Percentiles rank a stretch among this genome's conserved stretches.
Conservation (phyloP, 495 filamentous ascomycete species). For the Viridothelium virens region DNA sequence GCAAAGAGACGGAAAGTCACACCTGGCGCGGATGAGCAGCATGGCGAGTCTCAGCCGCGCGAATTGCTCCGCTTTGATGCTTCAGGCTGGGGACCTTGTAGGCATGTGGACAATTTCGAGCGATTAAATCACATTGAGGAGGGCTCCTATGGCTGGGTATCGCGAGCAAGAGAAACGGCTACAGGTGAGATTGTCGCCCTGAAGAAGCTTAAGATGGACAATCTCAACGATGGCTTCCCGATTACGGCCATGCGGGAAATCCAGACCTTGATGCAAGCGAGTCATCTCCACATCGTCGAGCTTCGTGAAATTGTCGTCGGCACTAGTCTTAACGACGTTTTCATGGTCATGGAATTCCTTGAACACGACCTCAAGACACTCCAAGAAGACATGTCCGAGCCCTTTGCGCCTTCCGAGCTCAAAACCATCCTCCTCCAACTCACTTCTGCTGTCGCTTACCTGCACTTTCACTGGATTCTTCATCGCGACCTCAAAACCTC, state of each 20-base stretch:
- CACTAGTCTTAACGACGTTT: constrained; percentile 72
- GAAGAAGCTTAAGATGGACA: constrained; percentile 91
- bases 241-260: constrained; percentile 92
- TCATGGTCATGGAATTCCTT: constrained; percentile 94
- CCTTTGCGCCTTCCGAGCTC: constrained; percentile 85
- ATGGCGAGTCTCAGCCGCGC: constrained; percentile 19
- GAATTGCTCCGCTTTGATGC: constrained; percentile 64
- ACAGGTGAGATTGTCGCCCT: constrained; percentile 86
- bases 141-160: constrained; percentile 91
- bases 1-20: constrained; percentile 48
- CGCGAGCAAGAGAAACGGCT: constrained; percentile 66
- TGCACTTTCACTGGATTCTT: constrained; percentile 87
- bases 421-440: constrained; percentile 87
- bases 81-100: constrained; percentile 61
- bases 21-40: constrained; percentile 18
- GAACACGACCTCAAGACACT: constrained; percentile 96
- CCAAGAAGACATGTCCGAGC: constrained; percentile 86
- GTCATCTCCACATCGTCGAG: constrained; percentile 69
- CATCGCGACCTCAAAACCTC: constrained; percentile 96
- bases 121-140: constrained; percentile 95
- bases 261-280: constrained; percentile 53
- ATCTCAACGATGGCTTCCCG: constrained; percentile 74
- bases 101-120: constrained; percentile 84
- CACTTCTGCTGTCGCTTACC: constrained; percentile 69
- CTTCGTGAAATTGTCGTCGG: constrained; percentile 83